Conservation (phyloP, 441 rosid genomes). For the Flueggea neowawraea region DNA sequence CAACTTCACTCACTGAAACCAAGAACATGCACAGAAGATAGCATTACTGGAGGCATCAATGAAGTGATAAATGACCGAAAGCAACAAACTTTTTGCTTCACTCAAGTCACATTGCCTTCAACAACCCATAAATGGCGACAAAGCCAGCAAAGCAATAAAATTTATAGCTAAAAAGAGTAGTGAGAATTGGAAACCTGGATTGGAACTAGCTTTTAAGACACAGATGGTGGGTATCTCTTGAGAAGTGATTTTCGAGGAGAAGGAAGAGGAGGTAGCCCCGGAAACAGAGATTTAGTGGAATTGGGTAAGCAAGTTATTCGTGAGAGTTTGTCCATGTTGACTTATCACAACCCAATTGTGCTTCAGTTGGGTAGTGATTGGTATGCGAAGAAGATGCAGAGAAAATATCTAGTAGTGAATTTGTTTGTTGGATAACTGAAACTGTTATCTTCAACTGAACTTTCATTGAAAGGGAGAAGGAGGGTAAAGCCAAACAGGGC, state of each 20-base stretch:
- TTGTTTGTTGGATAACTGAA: too few species aligned
- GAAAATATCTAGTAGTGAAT: too few species aligned
- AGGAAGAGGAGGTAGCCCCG: conserved; percentile 19
- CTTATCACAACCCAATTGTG: too few species aligned
- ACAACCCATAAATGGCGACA: not conserved
- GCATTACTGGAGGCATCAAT: not conserved
- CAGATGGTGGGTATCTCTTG: conserved; percentile 20
- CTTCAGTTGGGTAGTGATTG: too few species aligned
- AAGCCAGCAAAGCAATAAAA: not conserved
- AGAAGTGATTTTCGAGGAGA: conserved; percentile 25
- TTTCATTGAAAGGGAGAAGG: too few species aligned
- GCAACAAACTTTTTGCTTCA: not conserved
- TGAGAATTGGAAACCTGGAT: conserved; percentile 34
- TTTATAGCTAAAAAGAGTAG: not conserved
- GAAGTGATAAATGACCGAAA: not conserved
- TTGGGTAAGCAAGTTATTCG: conserved; percentile 43
- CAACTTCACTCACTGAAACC: conserved; percentile 45
- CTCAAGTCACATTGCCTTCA: not conserved
- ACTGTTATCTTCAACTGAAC: too few species aligned
- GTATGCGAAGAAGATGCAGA: too few species aligned
- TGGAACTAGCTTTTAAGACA: conserved; percentile 39
- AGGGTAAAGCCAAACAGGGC: too few species aligned
- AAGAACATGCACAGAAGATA: not conserved
- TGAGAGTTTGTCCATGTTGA: conserved; percentile 14
- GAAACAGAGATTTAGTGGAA: conserved; percentile 19